Conservation (phyloP, 1,139 yeast species). For the Geotrichum siamense region DNA sequence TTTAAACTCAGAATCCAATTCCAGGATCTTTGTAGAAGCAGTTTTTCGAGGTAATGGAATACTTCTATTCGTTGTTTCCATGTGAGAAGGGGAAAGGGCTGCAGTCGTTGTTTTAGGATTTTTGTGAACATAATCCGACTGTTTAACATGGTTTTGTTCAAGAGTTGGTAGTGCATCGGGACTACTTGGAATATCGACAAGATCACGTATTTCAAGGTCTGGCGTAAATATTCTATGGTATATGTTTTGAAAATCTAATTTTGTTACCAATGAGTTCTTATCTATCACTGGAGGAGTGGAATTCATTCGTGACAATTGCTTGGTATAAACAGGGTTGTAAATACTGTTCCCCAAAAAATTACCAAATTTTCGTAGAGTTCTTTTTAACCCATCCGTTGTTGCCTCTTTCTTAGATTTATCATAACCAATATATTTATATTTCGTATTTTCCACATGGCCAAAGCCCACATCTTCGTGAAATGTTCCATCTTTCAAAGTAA, state of each 20-base stretch:
- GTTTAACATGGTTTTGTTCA: neutral
- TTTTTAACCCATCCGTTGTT: slow-evolving; percentile 66
- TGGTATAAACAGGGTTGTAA: slow-evolving; percentile 52
- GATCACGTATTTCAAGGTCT: slow-evolving; percentile 10
- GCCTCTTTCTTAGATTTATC: slow-evolving; percentile 76
- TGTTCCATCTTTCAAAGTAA: slow-evolving; percentile 64
- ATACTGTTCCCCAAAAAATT: slow-evolving; percentile 71
- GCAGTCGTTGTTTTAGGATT: neutral
- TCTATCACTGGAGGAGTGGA: slow-evolving; percentile 14
- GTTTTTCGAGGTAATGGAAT: neutral
- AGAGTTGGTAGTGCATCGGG: neutral
- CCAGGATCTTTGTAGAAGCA: slow-evolving; percentile 8
- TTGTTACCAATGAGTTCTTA: slow-evolving; percentile 9
- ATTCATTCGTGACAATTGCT: slow-evolving; percentile 45
- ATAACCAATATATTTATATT: slow-evolving; percentile 56
- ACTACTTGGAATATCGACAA: neutral
- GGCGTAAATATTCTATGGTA: slow-evolving; percentile 35
- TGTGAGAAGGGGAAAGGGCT: slow-evolving; percentile 3
- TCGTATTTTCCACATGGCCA: slow-evolving; percentile 63
- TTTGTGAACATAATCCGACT: neutral
- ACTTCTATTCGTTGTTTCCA: slow-evolving; percentile 3
- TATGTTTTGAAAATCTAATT: slow-evolving; percentile 9
- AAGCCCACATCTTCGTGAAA: slow-evolving; percentile 74
- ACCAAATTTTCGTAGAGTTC: slow-evolving; percentile 72
- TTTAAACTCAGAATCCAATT: slow-evolving; percentile 13